Percentiles rank a stretch among this genome's conserved stretches.
Conservation (phyloP, 2,329 filamentous ascomycete species). For the Lachnellula cervina region DNA sequence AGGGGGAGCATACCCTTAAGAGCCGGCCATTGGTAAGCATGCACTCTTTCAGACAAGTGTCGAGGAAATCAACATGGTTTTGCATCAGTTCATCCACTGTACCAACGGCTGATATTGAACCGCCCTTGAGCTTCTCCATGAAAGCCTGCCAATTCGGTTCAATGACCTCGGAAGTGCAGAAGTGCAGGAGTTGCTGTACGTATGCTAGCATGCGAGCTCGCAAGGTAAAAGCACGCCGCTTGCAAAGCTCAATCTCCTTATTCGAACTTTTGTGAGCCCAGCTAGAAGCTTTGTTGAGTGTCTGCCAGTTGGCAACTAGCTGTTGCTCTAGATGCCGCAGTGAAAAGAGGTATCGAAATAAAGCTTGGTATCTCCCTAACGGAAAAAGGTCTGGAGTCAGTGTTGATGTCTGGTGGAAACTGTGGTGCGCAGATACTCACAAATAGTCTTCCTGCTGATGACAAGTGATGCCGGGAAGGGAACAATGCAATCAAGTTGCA, state of each 20-base stretch:
- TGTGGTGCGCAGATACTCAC: conserved; percentile 31
- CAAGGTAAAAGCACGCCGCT: conserved; percentile 81
- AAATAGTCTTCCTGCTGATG: conserved; percentile 87
- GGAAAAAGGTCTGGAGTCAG: not conserved
- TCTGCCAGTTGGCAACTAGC: conserved; percentile 79
- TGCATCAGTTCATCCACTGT: conserved; percentile 97
- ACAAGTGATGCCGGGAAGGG: conserved; percentile 91
- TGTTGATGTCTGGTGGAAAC: not conserved
- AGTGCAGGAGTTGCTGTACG: conserved; percentile 90
- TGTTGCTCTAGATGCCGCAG: conserved; percentile 81
- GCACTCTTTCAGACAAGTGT: conserved; percentile 93
- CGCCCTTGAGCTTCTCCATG: conserved; percentile 70
- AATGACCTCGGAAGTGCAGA: conserved; percentile 91
- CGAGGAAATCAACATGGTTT: conserved; percentile 92
- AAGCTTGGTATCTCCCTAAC: conserved; percentile 69
- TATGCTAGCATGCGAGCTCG: conserved; percentile 91
- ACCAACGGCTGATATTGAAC: conserved; percentile 38
- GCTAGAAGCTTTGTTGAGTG: conserved; percentile 69
- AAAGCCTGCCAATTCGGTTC: conserved; percentile 93
- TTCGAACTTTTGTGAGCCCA: conserved; percentile 76
- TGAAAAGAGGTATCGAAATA: conserved; percentile 89
- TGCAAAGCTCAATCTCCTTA: conserved; percentile 79
- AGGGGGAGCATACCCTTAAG: conserved; percentile 56
- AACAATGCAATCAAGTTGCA: conserved; percentile 87
- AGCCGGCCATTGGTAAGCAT: conserved; percentile 96